Evolutionary conservation across 1,139 yeast genomes (phyloP).

Genomic region (Hanseniaspora sp.): DNA sequence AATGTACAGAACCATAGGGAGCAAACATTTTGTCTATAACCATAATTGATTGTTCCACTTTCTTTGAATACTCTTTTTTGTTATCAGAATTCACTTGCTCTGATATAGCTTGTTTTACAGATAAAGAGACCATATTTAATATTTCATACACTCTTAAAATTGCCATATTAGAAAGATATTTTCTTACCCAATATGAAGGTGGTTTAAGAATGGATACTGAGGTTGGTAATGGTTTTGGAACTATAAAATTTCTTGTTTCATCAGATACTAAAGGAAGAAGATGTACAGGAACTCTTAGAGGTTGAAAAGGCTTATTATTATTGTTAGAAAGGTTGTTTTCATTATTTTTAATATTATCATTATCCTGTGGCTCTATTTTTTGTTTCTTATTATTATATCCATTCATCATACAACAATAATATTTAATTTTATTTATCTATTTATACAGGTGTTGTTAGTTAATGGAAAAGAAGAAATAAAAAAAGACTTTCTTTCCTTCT

Average conservation of each 20-base stretch:
- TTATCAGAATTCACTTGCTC: slow-evolving; percentile 32
- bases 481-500: no score
- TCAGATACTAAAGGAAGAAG: slow-evolving; percentile 10
- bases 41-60: slow-evolving; percentile 4
- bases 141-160: slow-evolving; percentile 10
- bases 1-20: slow-evolving; percentile 38
- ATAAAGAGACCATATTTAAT: slow-evolving; percentile 11
- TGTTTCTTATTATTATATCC: slow-evolving; percentile 6
- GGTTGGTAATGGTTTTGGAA: slow-evolving; percentile 14
- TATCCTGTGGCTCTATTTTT: slow-evolving; percentile 21
- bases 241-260: neutral
- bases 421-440: no score
- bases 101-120: slow-evolving; percentile 12
- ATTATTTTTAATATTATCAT: slow-evolving; percentile 18
- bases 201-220: slow-evolving; percentile 11
- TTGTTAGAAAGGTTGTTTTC: neutral
- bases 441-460: no score
- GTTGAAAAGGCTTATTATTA: neutral
- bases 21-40: slow-evolving; percentile 40
- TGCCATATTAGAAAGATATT: slow-evolving; percentile 14
- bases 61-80: neutral
- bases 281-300: slow-evolving; percentile 8
- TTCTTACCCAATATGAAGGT: slow-evolving; percentile 14
- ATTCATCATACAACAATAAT: neutral
- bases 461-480: no score